Conservation (phyloP, 768 basidiomycete species). For the Lentinula edodes region DNA sequence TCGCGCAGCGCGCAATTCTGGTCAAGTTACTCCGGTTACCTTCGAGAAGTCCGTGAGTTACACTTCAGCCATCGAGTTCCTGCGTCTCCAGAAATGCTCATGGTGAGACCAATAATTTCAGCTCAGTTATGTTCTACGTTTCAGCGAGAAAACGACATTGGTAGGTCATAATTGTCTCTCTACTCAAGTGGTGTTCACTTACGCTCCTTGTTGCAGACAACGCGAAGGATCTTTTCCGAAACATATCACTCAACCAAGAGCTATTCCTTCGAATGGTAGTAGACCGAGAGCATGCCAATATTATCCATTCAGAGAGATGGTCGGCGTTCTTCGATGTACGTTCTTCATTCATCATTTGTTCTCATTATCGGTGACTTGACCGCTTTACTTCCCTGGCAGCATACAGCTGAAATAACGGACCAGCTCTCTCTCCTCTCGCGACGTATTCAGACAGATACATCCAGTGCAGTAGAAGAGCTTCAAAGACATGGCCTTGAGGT, state of each 20-base stretch:
- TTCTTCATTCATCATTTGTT: constrained; percentile 8
- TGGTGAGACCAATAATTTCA: constrained; percentile 16
- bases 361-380: constrained; percentile 14
- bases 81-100: not conserved
- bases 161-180: constrained; percentile 26
- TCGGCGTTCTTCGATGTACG: constrained; percentile 21
- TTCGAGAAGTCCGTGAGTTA: constrained; percentile 66
- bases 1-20: constrained; percentile 78
- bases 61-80: not conserved
- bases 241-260: constrained; percentile 56
- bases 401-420: constrained; percentile 1
- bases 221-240: constrained; percentile 63
- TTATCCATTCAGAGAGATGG: constrained; percentile 23
- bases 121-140: constrained; percentile 77
- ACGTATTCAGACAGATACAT: constrained; percentile 7
- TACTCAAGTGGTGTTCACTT: not conserved
- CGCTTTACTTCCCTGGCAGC: not conserved
- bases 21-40: constrained; percentile 82
- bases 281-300: constrained; percentile 34
- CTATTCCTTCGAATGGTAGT: constrained; percentile 40
- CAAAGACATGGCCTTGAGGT: not conserved
- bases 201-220: constrained; percentile 32
- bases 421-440: constrained; percentile 10
- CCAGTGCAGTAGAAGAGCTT: constrained; percentile 7
- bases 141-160: constrained; percentile 69